Evolutionary conservation across 768 basidiomycete species (phyloP), one percentile per base, ranked within the genome.

Genomic region (Phlebiopsis flavidoalba): DNA sequence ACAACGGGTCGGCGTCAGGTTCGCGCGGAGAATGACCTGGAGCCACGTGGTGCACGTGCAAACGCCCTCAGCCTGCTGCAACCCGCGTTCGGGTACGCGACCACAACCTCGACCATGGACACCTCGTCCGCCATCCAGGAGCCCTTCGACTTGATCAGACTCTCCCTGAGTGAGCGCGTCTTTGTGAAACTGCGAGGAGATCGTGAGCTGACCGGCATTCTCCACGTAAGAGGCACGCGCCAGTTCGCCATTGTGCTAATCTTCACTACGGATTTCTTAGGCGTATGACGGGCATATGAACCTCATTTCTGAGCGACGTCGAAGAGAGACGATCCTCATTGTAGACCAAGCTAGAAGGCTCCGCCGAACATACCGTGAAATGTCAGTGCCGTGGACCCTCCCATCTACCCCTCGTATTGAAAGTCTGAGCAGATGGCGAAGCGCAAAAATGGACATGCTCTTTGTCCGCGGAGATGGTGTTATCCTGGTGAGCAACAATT

Each of bases 231-330:
- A 72, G 52, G 60, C 31, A 17, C 45, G 12, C 36, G 11, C 43
- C 47, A 35, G 35, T 15, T 60, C 43, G 58, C 12, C 21, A 53
- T 40, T 37, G 31, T 26, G 24, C 47, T 55, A 46, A 53, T 53
- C 40, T 62, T 68, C 58, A 67, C 31, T 22, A 14, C 21, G 47
- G 14, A 40, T 63, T 54, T 61, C 57, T 26, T 48, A 99, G 97
- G 97, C 97, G 21, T 98, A 98, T 70, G 97, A 99, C 77, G 97
- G 95, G n/a, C 97, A 98, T 74, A 98, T 98, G 97, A 98, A 99
- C 74, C 81, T 99, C 67, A 97, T 99, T n/a, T 64, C 80, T 99
- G 67, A 95, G 93, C 68, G 93, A 98, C 70, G 97, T 98, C 15
- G 96, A 98, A 71, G 97, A 71, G 97, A 99, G 77, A 95, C 90